Conservation (phyloP, 176 grass and related monocot species). For the Luzula sylvatica region DNA sequence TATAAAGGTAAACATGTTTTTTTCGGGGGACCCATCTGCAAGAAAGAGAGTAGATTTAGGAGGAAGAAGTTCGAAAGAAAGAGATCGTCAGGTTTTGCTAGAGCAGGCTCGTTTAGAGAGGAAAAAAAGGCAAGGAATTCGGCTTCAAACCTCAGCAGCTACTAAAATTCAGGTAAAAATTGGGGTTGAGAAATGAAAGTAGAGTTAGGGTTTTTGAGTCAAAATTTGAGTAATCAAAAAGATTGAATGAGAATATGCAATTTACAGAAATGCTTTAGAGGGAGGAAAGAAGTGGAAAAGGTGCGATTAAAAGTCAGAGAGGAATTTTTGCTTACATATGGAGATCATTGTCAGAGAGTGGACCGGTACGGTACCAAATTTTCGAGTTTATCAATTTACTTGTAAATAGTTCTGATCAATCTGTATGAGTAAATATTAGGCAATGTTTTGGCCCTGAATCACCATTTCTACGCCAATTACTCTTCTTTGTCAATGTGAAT, state of each 20-base stretch:
- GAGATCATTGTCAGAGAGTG: conserved; percentile 52
- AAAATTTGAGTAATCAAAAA: neutral
- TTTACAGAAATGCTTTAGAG: conserved; percentile 99
- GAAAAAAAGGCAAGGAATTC: conserved; percentile 37
- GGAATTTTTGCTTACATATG: conserved; percentile 65
- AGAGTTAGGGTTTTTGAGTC: neutral
- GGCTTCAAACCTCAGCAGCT: conserved; percentile 64
- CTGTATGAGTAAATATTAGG: conserved; percentile 52
- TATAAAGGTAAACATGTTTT: conserved; percentile 49
- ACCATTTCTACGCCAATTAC: conserved; percentile 79
- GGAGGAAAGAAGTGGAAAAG: conserved; percentile 57
- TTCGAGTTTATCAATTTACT: too few species aligned
- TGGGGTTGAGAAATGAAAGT: neutral
- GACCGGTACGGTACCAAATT: conserved; percentile 33
- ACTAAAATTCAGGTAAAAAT: conserved; percentile 75
- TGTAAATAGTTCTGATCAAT: too few species aligned
- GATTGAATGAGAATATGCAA: conserved; percentile 28
- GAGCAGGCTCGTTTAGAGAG: conserved; percentile 81
- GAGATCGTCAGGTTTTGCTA: conserved; percentile 79
- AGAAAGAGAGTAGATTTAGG: conserved; percentile 85
- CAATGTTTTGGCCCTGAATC: conserved; percentile 48
- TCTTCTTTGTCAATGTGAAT: conserved; percentile 87
- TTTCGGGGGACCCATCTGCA: conserved; percentile 73
- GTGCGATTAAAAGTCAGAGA: conserved; percentile 41
- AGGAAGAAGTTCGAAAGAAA: conserved; percentile 88